Percentiles rank a stretch among this genome's conserved stretches.
Evolutionary conservation across 2,329 filamentous ascomycete species (phyloP).

Genomic region (Myrmaecium sp.): DNA sequence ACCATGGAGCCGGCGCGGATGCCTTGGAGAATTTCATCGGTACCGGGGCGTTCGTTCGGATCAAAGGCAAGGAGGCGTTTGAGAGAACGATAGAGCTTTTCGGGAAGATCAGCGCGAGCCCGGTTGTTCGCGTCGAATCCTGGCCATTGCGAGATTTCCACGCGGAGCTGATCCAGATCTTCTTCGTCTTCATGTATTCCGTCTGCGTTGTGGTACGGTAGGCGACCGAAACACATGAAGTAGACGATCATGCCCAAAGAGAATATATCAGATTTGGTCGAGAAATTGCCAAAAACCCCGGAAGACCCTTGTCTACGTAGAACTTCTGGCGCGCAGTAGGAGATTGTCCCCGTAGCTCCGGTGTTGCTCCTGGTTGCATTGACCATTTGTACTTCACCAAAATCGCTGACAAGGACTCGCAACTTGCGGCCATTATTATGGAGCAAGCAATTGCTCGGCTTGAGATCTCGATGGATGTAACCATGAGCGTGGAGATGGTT

Average conservation of each 20-base stretch:
- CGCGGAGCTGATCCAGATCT: conserved; percentile 68
- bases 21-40: conserved; percentile 65
- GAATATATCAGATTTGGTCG: conserved; percentile 95
- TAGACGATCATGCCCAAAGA: conserved; percentile 96
- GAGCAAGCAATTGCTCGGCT: conserved; percentile 86
- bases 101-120: conserved; percentile 64
- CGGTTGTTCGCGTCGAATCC: conserved; percentile 68
- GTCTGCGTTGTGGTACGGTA: conserved; percentile 77
- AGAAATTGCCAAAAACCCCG: conserved; percentile 80
- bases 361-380: conserved; percentile 72
- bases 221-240: conserved; percentile 84
- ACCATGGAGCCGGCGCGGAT: conserved; percentile 49
- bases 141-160: conserved; percentile 72
- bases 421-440: conserved; percentile 57
- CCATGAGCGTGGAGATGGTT: conserved; percentile 79
- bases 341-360: conserved; percentile 88
- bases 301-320: conserved; percentile 44
- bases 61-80: conserved; percentile 65
- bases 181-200: conserved; percentile 80
- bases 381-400: conserved; percentile 85
- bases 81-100: conserved; percentile 70
- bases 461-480: conserved; percentile 91
- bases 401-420: conserved; percentile 84
- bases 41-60: conserved; percentile 61
- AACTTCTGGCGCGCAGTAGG: conserved; percentile 93